A percentile compares a stretch with the other conserved stretches of the same genome.
Conservation (phyloP, 345 rosid genomes). For the Euphorbia pulcherrima region DNA sequence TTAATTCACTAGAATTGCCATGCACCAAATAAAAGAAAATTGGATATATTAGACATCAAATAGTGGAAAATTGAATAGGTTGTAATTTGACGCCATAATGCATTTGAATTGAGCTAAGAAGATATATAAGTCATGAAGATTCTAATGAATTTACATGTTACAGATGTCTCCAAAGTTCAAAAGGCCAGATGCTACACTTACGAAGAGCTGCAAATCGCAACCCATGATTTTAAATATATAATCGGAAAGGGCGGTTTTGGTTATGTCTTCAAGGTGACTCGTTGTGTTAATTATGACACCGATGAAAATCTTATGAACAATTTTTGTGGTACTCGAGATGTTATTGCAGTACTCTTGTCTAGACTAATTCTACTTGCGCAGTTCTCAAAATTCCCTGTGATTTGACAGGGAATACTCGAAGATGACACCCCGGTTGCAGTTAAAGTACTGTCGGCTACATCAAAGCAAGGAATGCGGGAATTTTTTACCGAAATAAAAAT, state of each 20-base stretch:
- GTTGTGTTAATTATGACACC: too few relatives aligned
- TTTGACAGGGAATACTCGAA: constrained; percentile 47
- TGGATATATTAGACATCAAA: too few relatives aligned
- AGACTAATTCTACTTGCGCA: neutral
- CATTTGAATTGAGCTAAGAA: too few relatives aligned
- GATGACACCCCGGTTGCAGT: constrained; percentile 55
- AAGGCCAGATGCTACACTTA: constrained; percentile 39
- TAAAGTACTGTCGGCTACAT: constrained; percentile 56
- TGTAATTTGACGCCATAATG: too few relatives aligned
- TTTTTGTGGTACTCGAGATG: neutral
- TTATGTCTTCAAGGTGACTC: constrained; percentile 71
- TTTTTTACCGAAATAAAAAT: constrained; percentile 61
- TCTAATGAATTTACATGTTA: constrained; percentile 13
- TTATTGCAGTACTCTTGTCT: neutral
- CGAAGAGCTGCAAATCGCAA: constrained; percentile 47
- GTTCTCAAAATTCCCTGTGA: constrained; percentile 1
- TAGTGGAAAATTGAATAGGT: too few relatives aligned
- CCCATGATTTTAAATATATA: constrained; percentile 51
- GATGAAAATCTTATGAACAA: neutral
- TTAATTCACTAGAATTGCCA: too few relatives aligned
- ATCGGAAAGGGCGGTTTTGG: constrained; percentile 78
- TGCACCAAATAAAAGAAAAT: too few relatives aligned
- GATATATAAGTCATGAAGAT: neutral
- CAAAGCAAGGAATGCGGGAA: constrained; percentile 60
- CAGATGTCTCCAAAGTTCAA: constrained; percentile 52